These are phyloP conservation scores for Calonectria henricotiae DNA, from an alignment of 2,329 filamentous ascomycete species.

Conservation along the genomic window DNA sequence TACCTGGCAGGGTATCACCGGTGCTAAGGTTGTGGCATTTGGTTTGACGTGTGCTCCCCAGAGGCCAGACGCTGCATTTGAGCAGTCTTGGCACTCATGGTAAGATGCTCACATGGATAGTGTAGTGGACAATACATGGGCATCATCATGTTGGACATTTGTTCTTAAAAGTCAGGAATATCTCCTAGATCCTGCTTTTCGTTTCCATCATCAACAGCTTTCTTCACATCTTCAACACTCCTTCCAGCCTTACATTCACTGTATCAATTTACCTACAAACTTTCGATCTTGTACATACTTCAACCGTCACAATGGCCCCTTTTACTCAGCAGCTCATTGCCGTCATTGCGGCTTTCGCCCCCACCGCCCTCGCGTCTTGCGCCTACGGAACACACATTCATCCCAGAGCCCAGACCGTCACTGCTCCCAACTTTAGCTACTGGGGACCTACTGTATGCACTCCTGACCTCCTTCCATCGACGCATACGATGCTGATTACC, in stretches of 20 bases:
- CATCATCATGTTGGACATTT: neutral
- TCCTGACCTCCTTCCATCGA: neutral
- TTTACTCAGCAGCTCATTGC: conserved; percentile 34
- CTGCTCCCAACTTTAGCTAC: conserved; percentile 60
- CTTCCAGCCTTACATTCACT: neutral
- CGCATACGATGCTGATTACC: neutral
- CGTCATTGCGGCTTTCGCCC: conserved; percentile 43
- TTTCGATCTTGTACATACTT: neutral
- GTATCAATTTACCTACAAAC: neutral
- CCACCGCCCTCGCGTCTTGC: conserved; percentile 56
- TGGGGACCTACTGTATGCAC: conserved; percentile 55
- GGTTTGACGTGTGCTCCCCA: neutral
- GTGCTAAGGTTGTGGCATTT: neutral
- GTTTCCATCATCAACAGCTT: conserved; percentile 10
- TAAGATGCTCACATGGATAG: neutral
- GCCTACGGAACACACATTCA: conserved; percentile 60
- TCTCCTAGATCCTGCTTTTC: neutral
- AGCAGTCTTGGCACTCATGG: neutral
- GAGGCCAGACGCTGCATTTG: neutral
- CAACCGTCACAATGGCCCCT: neutral
- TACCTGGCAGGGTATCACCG: neutral
- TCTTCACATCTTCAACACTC: conserved; percentile 7
- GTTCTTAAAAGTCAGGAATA: neutral
- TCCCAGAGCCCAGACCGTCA: conserved; percentile 53
- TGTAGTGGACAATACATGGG: neutral